These are phyloP conservation scores for Wallacemonas sp. DNA, from an alignment of 208 protist species.

Conservation along the genomic window DNA sequence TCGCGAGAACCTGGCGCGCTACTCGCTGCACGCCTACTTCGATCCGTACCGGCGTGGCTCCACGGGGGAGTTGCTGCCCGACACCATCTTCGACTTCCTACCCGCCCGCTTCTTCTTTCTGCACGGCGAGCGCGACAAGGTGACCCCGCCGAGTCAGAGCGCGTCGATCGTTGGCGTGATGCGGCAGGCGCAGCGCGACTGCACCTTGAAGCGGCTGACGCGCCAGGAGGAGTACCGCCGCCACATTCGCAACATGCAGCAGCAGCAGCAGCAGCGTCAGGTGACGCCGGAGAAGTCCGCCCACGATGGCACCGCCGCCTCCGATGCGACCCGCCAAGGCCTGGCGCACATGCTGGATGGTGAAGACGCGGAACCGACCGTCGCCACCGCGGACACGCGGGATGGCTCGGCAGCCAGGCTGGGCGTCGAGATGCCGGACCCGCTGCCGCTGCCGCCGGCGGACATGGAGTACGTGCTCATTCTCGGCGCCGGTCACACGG, in stretches of 20 bases:
- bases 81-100: conserved; percentile 61
- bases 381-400: neutral
- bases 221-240: conserved; percentile 28
- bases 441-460: conserved; percentile 26
- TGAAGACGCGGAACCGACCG: neutral
- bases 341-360: neutral
- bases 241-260: conserved; percentile 26
- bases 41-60: conserved; percentile 17
- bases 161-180: conserved; percentile 55
- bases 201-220: conserved; percentile 24
- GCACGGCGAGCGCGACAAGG: conserved; percentile 52
- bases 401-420: too few species aligned
- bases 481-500: conserved; percentile 58
- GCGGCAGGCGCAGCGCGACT: conserved; percentile 52
- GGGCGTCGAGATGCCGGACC: too few species aligned
- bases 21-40: conserved; percentile 60
- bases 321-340: too few species aligned
- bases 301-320: too few species aligned
- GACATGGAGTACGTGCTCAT: conserved; percentile 66
- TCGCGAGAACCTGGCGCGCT: conserved; percentile 48
- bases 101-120: conserved; percentile 46
- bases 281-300: conserved; percentile 5
- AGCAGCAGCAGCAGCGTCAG: conserved; percentile 9
- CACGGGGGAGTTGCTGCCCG: conserved; percentile 40
- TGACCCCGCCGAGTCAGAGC: conserved; percentile 38